Evolutionary conservation across 2,329 filamentous ascomycete species (phyloP).

Genomic region (Xylariomycetidae sp.): DNA sequence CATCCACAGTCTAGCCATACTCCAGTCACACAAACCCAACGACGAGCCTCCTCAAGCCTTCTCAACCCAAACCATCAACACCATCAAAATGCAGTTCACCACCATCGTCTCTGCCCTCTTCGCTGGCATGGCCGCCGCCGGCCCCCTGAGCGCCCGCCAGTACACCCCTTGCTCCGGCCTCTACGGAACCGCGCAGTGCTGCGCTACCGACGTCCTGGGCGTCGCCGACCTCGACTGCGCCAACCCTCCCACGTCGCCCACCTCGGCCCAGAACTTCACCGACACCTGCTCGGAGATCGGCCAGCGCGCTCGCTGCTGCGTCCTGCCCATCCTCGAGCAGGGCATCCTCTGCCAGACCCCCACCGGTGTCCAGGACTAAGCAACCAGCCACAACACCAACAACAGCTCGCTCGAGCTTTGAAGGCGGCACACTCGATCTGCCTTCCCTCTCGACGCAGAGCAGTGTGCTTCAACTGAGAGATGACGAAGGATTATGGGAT

Average conservation of each 20-base stretch:
- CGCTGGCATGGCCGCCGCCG: constrained; percentile 12
- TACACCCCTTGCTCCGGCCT: constrained; percentile 33
- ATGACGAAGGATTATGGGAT: neutral
- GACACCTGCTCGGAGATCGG: constrained; percentile 34
- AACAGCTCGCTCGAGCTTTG: no score
- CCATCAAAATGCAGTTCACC: constrained; percentile 15
- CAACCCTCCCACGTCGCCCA: constrained; percentile 34
- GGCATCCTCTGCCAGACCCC: constrained; percentile 27
- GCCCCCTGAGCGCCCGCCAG: constrained; percentile 8
- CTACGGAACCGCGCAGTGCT: constrained; percentile 47
- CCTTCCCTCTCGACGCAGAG: no score
- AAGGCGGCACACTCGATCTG: no score
- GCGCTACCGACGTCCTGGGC: constrained; percentile 51
- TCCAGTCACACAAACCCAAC: no score
- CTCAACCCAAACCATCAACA: no score
- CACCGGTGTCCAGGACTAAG: constrained; percentile 9
- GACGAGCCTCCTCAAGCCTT: no score
- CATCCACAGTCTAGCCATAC: no score
- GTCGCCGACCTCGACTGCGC: constrained; percentile 39
- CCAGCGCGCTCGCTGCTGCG: constrained; percentile 45
- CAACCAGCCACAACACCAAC: neutral
- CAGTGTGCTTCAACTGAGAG: neutral
- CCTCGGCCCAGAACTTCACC: constrained; percentile 36
- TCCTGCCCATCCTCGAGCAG: constrained; percentile 35
- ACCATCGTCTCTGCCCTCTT: constrained; percentile 9